Conservation (phyloP, 768 basidiomycete genomes). For the Russula sp. region DNA sequence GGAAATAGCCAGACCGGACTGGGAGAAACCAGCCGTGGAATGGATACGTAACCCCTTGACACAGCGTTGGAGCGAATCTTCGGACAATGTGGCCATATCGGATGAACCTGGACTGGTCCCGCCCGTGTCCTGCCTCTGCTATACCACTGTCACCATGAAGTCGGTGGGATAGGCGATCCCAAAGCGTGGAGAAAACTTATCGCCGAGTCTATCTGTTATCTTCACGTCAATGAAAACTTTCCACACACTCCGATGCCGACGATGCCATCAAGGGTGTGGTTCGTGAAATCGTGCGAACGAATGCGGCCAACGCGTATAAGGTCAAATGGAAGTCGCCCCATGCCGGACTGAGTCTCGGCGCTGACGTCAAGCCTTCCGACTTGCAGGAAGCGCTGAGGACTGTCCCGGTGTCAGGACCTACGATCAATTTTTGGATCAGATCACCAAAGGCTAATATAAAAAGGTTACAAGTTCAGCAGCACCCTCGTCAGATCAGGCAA, state of each 20-base stretch:
- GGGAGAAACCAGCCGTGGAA: conserved; percentile 10
- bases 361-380: conserved; percentile 17
- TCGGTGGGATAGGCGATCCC: conserved; percentile 2
- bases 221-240: conserved; percentile 1
- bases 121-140: too few species aligned
- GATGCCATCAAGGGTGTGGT: background rate
- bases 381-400: conserved; percentile 10
- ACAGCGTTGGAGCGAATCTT: conserved; percentile 15
- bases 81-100: conserved; percentile 6
- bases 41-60: conserved; percentile 17
- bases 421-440: conserved; percentile 22
- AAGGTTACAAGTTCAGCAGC: conserved; percentile 14
- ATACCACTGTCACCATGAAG: background rate
- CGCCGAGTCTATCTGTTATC: background rate
- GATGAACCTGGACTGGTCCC: background rate
- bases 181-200: conserved; percentile 1
- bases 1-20: conserved; percentile 16
- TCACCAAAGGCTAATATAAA: conserved; percentile 21
- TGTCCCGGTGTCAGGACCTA: conserved; percentile 14
- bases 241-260: background rate
- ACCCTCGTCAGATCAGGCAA: conserved; percentile 7
- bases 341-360: conserved; percentile 15
- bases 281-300: conserved; percentile 7
- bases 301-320: conserved; percentile 13
- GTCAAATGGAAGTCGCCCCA: conserved; percentile 18